phyloP scores from a whole-genome alignment of 768 basidiomycete genomes.

The Boletus sensibilis region DNA sequence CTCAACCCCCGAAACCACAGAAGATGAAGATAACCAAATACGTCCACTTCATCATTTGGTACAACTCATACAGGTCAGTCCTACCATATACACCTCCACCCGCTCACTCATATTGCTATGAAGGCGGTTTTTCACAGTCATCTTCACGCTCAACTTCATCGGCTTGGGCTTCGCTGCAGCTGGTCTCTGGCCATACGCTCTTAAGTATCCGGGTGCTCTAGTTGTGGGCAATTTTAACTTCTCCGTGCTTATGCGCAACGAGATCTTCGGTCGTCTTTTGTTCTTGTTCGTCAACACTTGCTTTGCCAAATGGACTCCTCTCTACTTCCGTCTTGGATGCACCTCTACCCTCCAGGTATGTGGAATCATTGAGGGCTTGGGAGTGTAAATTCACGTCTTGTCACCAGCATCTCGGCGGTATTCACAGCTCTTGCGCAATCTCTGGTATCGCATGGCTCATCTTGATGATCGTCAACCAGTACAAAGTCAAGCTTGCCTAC shows the following conservation, averaged over 20 bases:
- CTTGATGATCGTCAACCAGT: constrained; percentile 58
- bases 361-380: not conserved
- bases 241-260: constrained; percentile 77
- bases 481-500: constrained; percentile 46
- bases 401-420: constrained; percentile 69
- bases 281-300: constrained; percentile 69
- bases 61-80: constrained; percentile 70
- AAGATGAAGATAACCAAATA: constrained; percentile 61
- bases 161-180: constrained; percentile 60
- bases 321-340: constrained; percentile 69
- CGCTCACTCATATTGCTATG: constrained; percentile 7
- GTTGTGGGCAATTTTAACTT: constrained; percentile 72
- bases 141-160: constrained; percentile 57
- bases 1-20: constrained; percentile 37
- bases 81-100: not conserved
- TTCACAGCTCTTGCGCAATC: constrained; percentile 72
- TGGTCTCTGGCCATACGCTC: constrained; percentile 67
- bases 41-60: constrained; percentile 68
- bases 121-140: constrained; percentile 73
- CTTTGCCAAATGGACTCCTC: constrained; percentile 83
- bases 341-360: constrained; percentile 68
- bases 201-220: constrained; percentile 64
- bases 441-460: constrained; percentile 72
- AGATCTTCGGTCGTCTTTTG: constrained; percentile 75
- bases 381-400: constrained; percentile 8